phyloP scores from a whole-genome alignment of 306 rosid genomes.

The Comarum palustre region DNA sequence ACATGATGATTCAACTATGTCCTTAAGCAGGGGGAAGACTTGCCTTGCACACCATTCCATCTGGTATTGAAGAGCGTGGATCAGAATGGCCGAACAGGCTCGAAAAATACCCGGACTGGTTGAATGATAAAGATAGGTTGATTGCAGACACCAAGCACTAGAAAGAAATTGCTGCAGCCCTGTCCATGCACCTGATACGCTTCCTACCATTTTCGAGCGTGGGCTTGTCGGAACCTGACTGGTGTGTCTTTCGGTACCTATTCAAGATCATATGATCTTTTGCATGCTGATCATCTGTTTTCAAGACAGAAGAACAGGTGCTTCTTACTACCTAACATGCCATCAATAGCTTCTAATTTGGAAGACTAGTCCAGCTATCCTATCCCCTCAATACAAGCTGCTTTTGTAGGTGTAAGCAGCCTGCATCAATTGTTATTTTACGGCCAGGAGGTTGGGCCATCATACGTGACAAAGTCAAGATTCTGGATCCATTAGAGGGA shows the following conservation, averaged over 20 bases:
- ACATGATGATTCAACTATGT: slow-evolving; percentile 13
- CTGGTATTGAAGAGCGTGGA: slow-evolving; percentile 82
- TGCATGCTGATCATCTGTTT: slow-evolving; percentile 93
- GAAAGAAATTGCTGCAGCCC: slow-evolving; percentile 70
- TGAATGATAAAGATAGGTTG: slow-evolving; percentile 62
- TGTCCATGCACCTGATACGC: slow-evolving; percentile 79
- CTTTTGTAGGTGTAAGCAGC: slow-evolving; percentile 77
- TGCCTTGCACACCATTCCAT: slow-evolving; percentile 84
- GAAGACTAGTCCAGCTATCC: neutral
- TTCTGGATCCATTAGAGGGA: slow-evolving; percentile 68
- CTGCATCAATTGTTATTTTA: slow-evolving; percentile 61
- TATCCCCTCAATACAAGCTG: neutral
- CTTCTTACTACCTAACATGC: neutral
- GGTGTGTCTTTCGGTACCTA: slow-evolving; percentile 90
- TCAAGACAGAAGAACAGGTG: slow-evolving; percentile 93
- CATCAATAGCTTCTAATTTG: neutral
- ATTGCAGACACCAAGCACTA: slow-evolving; percentile 78
- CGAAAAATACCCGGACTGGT: slow-evolving; percentile 78
- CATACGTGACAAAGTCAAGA: slow-evolving; percentile 80
- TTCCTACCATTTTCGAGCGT: slow-evolving; percentile 81
- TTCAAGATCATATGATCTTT: slow-evolving; percentile 89
- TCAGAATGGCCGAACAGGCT: slow-evolving; percentile 98
- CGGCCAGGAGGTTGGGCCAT: slow-evolving; percentile 93
- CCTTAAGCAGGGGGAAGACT: slow-evolving; percentile 59
- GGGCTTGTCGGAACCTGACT: slow-evolving; percentile 84